A percentile compares a stretch with the other conserved stretches of the same genome.
phyloP scores from a whole-genome alignment of 2,329 filamentous ascomycete genomes.

The Phaeosphaeria sp. region DNA sequence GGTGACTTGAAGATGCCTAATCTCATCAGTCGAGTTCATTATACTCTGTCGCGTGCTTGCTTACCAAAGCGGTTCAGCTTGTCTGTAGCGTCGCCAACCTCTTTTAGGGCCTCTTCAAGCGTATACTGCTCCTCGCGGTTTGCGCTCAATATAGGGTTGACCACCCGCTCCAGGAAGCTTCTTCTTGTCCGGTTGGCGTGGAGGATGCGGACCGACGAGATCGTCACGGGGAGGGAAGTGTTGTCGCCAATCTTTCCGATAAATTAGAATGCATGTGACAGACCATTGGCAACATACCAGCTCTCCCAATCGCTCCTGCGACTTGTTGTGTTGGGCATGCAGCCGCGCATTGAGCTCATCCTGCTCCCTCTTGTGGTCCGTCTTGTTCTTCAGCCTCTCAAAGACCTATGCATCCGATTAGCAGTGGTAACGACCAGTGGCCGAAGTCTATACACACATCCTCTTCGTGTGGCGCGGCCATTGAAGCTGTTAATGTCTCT shows the following conservation, averaged over 20 bases:
- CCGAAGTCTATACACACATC: slow-evolving; percentile 47
- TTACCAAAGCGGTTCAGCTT: slow-evolving; percentile 83
- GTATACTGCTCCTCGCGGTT: slow-evolving; percentile 74
- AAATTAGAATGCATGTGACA: slow-evolving; percentile 9
- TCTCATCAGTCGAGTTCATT: slow-evolving; percentile 19
- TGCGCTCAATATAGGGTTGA: slow-evolving; percentile 76
- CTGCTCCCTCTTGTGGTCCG: slow-evolving; percentile 67
- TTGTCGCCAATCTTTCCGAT: slow-evolving; percentile 74
- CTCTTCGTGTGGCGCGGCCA: slow-evolving; percentile 54
- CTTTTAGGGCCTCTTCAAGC: slow-evolving; percentile 74
- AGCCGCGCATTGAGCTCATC: slow-evolving; percentile 66
- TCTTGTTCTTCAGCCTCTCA: slow-evolving; percentile 64
- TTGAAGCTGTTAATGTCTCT: slow-evolving; percentile 42
- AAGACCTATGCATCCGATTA: slow-evolving; percentile 59
- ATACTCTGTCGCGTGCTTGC: slow-evolving; percentile 22
- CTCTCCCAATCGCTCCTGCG: slow-evolving; percentile 69
- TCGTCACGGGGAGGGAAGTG: slow-evolving; percentile 83
- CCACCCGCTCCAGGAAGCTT: slow-evolving; percentile 81
- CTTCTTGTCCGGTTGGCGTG: slow-evolving; percentile 84
- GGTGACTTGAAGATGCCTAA: slow-evolving; percentile 86
- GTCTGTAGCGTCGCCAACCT: slow-evolving; percentile 72
- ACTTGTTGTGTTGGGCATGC: slow-evolving; percentile 65
- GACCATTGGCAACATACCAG: slow-evolving; percentile 58
- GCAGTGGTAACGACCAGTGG: background rate
- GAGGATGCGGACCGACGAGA: slow-evolving; percentile 84